Evolutionary conservation across 129 eudicot genomes (phyloP), one percentile per base, ranked within the genome.

Genomic region (Flaveria sonorensis): DNA sequence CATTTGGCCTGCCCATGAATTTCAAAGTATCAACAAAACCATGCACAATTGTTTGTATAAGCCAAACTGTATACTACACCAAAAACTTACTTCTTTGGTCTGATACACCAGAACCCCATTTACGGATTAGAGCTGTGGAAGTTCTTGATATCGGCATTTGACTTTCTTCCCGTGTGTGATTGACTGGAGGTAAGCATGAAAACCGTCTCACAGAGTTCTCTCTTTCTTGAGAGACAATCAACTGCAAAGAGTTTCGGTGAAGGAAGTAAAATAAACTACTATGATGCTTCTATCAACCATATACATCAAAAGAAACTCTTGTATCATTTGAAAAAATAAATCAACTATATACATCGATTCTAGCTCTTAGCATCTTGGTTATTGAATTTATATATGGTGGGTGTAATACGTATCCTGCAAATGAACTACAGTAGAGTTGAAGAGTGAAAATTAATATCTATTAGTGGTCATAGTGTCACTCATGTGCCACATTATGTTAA

Each of bases 161-260:
- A 85, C 84, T 87, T 48, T 94, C 98, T 72, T 94, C 96, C 60
- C 92, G 86, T 81, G 96, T 30, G 85, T 83, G 85, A 40, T 67
- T 88, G 80, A 78, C 77, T 10, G 91, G 96, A 45, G 90, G 87
- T 74, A 87, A 76, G 82, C 83, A 74, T 32, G 89, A 75, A 62
- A 74, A 62, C 80, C 86, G 87, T 77, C 78, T 90, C 69, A 77
- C 76, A 9, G 96, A 87, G 73, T 53, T 84, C 77, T 90, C 96
- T 75, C 92, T 87, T 74, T 90, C 98, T 86, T 91, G 97, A 80
- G 96, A 91, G 77, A 87, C 73, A 57, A 83, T 70, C 65, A 82
- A 83, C 98, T 94, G 69, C 57, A 83, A 59, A 40, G 43, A 76
- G 43, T 42, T 70, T 14, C 43, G 24, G 13, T 20, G 23, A 61